These are phyloP conservation scores for Fagopyrum esculentum DNA, from an alignment of 148 eudicot species.

Conservation along the genomic window DNA sequence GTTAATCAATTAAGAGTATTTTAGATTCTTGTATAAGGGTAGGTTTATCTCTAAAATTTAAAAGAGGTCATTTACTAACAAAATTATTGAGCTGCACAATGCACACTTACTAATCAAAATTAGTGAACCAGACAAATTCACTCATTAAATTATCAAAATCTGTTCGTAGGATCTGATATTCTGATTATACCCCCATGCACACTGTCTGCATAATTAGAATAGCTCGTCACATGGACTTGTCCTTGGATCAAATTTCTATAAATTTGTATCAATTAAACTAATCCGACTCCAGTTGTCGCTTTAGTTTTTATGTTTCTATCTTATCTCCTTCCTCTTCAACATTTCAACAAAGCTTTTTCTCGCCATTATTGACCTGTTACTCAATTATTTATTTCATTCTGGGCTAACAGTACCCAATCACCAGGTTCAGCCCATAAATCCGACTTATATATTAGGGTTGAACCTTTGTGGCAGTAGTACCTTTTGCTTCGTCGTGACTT, in stretches of 20 bases:
- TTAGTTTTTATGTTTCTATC: background rate
- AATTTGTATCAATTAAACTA: constrained; percentile 1
- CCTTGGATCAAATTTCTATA: background rate
- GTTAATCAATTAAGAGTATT: no score
- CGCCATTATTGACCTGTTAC: background rate
- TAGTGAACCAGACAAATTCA: no score
- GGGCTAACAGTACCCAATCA: background rate
- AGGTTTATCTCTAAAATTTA: no score
- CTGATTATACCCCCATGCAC: constrained; percentile 8
- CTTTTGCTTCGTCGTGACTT: background rate
- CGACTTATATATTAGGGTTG: no score
- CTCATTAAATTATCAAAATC: background rate
- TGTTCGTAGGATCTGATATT: constrained; percentile 6
- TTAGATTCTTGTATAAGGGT: no score
- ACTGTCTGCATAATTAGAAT: background rate
- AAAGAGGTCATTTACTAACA: no score
- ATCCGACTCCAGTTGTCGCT: background rate
- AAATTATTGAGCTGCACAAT: no score
- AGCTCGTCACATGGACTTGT: constrained; percentile 12
- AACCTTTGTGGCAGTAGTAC: no score
- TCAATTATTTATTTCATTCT: background rate
- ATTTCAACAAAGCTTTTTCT: background rate
- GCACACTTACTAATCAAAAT: no score
- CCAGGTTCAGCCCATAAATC: no score
- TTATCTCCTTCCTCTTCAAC: background rate